Percentiles rank a stretch among this genome's conserved stretches.
phyloP scores from a whole-genome alignment of 1,284 basidiomycete species.

The Moesziomyces aphidis region DNA sequence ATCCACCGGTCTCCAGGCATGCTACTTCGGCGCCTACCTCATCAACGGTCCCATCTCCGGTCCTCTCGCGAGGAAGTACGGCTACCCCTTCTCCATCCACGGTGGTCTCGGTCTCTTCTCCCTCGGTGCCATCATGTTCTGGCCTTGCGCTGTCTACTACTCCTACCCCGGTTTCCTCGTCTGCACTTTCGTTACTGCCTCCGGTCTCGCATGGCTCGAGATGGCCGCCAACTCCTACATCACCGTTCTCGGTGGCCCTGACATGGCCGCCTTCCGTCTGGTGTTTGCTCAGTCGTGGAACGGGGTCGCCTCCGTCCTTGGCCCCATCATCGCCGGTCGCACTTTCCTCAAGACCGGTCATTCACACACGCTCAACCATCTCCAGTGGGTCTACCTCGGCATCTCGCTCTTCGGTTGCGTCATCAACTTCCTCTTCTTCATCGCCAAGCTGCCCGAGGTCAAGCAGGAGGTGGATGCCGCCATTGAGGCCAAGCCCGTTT shows the following conservation, averaged over 20 bases:
- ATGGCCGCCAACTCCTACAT: slow-evolving; percentile 85
- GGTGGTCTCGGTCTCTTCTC: slow-evolving; percentile 74
- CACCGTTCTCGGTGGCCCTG: slow-evolving; percentile 74
- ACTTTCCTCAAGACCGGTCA: slow-evolving; percentile 80
- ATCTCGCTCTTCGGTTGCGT: slow-evolving; percentile 76
- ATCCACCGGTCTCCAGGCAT: slow-evolving; percentile 84
- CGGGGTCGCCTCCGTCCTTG: slow-evolving; percentile 81
- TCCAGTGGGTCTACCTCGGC: slow-evolving; percentile 85
- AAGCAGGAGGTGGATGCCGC: slow-evolving; percentile 65
- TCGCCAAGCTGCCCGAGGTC: slow-evolving; percentile 81
- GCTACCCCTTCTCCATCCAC: slow-evolving; percentile 72
- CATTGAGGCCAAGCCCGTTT: slow-evolving; percentile 26
- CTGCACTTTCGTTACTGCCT: slow-evolving; percentile 71
- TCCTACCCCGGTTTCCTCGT: slow-evolving; percentile 42
- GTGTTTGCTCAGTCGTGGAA: slow-evolving; percentile 87
- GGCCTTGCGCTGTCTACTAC: slow-evolving; percentile 37
- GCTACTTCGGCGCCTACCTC: slow-evolving; percentile 76
- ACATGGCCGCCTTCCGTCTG: slow-evolving; percentile 80
- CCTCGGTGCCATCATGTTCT: slow-evolving; percentile 43
- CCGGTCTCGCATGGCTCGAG: slow-evolving; percentile 73
- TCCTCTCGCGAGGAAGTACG: slow-evolving; percentile 57
- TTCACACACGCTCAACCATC: slow-evolving; percentile 75
- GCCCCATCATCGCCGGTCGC: slow-evolving; percentile 80
- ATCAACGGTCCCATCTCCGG: slow-evolving; percentile 44
- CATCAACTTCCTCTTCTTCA: slow-evolving; percentile 79